phyloP scores from a whole-genome alignment of 2,329 filamentous ascomycete species.

The Corinectria fuckeliana region DNA sequence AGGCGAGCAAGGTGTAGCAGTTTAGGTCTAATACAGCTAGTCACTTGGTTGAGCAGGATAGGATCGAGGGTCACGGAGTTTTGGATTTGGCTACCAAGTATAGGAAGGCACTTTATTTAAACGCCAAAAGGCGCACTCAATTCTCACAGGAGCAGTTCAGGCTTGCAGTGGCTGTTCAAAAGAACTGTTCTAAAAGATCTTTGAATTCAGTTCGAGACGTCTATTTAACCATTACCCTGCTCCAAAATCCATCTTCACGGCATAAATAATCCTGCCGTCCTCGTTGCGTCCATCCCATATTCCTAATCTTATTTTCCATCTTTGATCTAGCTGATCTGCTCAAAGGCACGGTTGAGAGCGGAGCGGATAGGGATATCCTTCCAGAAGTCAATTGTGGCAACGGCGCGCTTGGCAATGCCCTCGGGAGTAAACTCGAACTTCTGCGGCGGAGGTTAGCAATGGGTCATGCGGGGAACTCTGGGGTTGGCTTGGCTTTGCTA shows the following conservation, averaged over 20 bases:
- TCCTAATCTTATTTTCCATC: conserved; percentile 21
- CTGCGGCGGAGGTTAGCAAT: conserved; percentile 58
- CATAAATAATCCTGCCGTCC: conserved; percentile 33
- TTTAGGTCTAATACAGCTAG: background rate
- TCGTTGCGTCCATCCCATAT: conserved; percentile 19
- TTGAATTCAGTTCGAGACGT: conserved; percentile 37
- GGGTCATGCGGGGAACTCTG: background rate
- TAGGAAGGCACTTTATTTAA: conserved; percentile 8
- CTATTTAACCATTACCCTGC: conserved; percentile 37
- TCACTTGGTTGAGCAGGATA: background rate
- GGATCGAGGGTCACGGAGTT: conserved; percentile 14
- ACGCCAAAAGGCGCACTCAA: background rate
- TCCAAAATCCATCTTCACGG: conserved; percentile 37
- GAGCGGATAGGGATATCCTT: conserved; percentile 91
- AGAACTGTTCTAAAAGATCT: conserved; percentile 31
- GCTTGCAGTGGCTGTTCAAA: conserved; percentile 18
- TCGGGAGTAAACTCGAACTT: conserved; percentile 99
- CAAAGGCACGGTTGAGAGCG: conserved; percentile 95
- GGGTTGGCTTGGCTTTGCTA: conserved; percentile 7
- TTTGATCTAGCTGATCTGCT: conserved; percentile 83
- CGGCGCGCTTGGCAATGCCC: conserved; percentile 92
- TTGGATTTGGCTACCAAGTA: background rate
- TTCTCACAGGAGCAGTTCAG: conserved; percentile 5
- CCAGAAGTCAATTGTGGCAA: conserved; percentile 95
- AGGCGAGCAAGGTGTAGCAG: background rate